These are phyloP conservation scores for Erythrobasidium hasegawianum DNA, from an alignment of 1,284 basidiomycete species.

Conservation along the genomic window DNA sequence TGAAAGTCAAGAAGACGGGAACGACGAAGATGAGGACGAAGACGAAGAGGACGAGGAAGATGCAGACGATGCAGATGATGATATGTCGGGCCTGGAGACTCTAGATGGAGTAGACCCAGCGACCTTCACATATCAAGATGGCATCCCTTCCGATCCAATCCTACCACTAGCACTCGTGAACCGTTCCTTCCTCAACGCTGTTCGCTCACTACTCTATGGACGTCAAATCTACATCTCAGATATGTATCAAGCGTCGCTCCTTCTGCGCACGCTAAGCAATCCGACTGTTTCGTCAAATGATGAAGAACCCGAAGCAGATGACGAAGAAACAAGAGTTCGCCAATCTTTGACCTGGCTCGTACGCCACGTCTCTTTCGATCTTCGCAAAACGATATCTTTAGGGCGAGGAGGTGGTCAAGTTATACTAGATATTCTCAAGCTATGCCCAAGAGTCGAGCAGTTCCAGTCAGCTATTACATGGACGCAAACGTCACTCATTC, in stretches of 20 bases:
- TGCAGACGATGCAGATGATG: constrained; percentile 11
- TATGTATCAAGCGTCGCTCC: constrained; percentile 30
- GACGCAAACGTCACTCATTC: constrained; percentile 21
- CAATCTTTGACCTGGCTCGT: constrained; percentile 34
- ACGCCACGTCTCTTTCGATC: constrained; percentile 16
- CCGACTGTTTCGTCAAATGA: constrained; percentile 10
- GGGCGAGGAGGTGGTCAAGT: constrained; percentile 37
- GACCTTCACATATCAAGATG: constrained; percentile 37
- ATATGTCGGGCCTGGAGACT: constrained; percentile 14
- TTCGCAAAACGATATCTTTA: constrained; percentile 10
- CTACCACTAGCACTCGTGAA: constrained; percentile 40
- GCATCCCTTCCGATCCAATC: constrained; percentile 38
- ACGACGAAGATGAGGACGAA: background rate
- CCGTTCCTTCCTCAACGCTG: constrained; percentile 41
- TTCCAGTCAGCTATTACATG: constrained; percentile 34
- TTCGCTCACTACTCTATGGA: constrained; percentile 38
- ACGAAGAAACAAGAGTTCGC: constrained; percentile 17
- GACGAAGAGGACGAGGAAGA: constrained; percentile 10
- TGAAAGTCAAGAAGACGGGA: background rate
- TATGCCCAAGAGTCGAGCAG: constrained; percentile 34
- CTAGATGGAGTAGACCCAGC: background rate
- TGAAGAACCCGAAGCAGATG: constrained; percentile 23
- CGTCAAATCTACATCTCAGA: constrained; percentile 12
- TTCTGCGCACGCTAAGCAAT: constrained; percentile 35
- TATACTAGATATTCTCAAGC: constrained; percentile 36